Evolutionary conservation across 352 stramenopile species (phyloP), one percentile per base, ranked within the genome.

Genomic region (Phytophthora pinifolia): DNA sequence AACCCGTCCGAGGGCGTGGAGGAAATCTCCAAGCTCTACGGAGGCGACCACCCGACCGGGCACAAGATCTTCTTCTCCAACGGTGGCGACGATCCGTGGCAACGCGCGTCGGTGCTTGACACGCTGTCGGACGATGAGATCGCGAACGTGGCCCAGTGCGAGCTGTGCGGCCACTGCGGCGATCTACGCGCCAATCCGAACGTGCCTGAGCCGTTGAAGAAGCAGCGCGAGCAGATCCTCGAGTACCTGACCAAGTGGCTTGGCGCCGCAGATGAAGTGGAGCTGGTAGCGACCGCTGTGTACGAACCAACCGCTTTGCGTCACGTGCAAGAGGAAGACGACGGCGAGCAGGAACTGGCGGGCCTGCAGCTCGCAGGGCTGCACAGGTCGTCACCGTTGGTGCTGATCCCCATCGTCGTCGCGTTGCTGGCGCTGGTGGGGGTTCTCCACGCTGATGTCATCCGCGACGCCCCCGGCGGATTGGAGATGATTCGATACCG

Each of bases 31-130:
- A 65, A 89, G 62, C 62, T 81, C 17, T 96, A 92, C 50, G 87
- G 87, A 13, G 87, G 83, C 27, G 70, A 76, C n/a, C 67, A 85
- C 27, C 87, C 87, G 8, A 54, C 70, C 27, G 78, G 74, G 10
- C 79, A 92, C 62, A 88, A 83, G 30, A 80, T 96, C 27, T 94
- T 92, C 60, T 95, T 92, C 46, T 84, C 81, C 18, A 91, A 94
- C 50, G 82, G 79, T 29, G 77, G 65, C 0, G 87, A 96, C 53
- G 87, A 96, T 30, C 87, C 87, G 25, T 96, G 87, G 87, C 82
- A 93, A 58, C 79, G 80, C 22, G 84, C 83, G 8, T 92, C 77
- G 0, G 78, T 96, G 33, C 54, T 84, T 13, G 37, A 79, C 22
- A 81, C 71, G 15, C 48, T 92, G 9, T 67, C 72, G 1, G 70